Evolutionary conservation across 441 rosid species (phyloP), one percentile per base, ranked within the genome.

Genomic region (Populus hybrid): DNA sequence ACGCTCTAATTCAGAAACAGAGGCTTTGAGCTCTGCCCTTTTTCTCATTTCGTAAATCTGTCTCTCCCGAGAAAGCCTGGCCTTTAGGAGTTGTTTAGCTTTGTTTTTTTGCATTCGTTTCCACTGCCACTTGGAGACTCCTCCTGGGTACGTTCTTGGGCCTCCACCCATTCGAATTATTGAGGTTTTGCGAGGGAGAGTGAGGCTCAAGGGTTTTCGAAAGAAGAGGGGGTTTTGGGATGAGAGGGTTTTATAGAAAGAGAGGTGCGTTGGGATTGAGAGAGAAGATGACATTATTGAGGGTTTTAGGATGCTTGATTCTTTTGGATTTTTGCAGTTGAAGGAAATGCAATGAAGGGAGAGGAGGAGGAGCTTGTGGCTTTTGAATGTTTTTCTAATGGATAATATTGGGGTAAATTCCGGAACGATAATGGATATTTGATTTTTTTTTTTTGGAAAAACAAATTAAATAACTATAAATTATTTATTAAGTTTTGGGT

Each of bases 121-220:
- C 98, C 99, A 96, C 67, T 92, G 98, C 99, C 97, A 96, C 85
- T 92, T 92, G 86, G 92, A 92, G 2, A 94, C 81, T 7, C 98
- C 98, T 32, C 95, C 98, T 0, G 97, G 97, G 74, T 90, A 95
- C 1, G 97, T 92, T 74, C 98, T 85, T 9, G 97, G 97, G 59
- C 95, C 96, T 23, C 97, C 98, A 59, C 97, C 98, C 98, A 94
- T 96, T 40, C 96, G 91, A 78, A 93, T 93, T 11, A 86, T 24
- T n/a, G 91, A 79, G 30, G 83, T 19, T 74, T 72, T 80, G 50
- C 83, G 87, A 28, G 53, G 78, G 77, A 9, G 82, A 28, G 88
- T 76, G 65, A 86, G 83, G 67, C 69, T 35, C 6, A 90, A 85
- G 34, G 84, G 71, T 61, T 76, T 83, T 74, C 70, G 83, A 30